Evolutionary conservation across 1,284 basidiomycete genomes (phyloP), one percentile per base, ranked within the genome.

Genomic region (Stereum hirsutum): DNA sequence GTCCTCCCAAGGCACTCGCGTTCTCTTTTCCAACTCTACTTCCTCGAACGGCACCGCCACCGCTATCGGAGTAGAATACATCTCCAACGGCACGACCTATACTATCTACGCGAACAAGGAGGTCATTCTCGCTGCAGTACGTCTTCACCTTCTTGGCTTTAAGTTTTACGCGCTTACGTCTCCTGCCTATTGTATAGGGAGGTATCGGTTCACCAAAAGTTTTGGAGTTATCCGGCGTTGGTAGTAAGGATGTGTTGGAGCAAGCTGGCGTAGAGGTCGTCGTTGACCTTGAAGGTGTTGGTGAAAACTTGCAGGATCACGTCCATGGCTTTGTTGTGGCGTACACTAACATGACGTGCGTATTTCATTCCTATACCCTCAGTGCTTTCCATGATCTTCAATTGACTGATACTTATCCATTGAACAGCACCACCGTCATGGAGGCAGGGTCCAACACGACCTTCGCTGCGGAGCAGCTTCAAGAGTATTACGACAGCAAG

Each of bases 171-270:
- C n/a, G n/a, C n/a, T n/a, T n/a, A n/a, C n/a, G n/a, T n/a, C n/a
- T n/a, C n/a, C n/a, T n/a, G n/a, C n/a, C n/a, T n/a, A n/a, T n/a
- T n/a, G n/a, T n/a, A n/a, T n/a, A n/a, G n/a, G 69, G 67, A 6
- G 48, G 65, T 2, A 55, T 66, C 43, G 52, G 63, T 33, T 60
- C 66, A 6, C 69, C 69, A 14, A 61, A 62, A 39, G 48, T 72
- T 12, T 58, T 72, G 25, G 60, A 69, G 54, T 58, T 71, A 15
- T 68, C 65, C 6, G 69, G 69, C 42, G 67, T 71, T 46, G 69
- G 68, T 6, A 55, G 60, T 47, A 46, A 51, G 41, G 31, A 39
- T 1, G 46, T 61, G 3, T 55, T 71, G 11, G 30, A 49, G 32
- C 47, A 51, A 15, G 52, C 57, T 27, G 60, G 60, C n/a, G 62